phyloP scores from a whole-genome alignment of 2,329 filamentous ascomycete genomes.

The Colletotrichum sp. region DNA sequence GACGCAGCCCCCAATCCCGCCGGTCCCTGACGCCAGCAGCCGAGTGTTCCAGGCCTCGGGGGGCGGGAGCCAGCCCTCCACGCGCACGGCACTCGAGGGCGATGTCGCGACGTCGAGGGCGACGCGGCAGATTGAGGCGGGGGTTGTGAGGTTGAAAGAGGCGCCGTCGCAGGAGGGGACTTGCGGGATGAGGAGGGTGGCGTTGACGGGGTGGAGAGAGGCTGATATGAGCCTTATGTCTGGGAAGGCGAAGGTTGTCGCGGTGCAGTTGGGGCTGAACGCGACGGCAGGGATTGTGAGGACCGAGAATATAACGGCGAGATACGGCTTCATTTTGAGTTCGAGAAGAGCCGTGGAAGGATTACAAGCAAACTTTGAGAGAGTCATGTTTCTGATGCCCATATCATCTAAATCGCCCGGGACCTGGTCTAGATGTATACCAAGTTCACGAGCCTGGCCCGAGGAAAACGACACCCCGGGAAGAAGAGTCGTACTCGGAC shows the following conservation, averaged over 20 bases:
- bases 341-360: neutral
- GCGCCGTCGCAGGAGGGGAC: neutral
- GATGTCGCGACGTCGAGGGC: neutral
- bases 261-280: neutral
- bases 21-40: neutral
- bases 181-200: neutral
- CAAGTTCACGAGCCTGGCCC: too few relatives aligned
- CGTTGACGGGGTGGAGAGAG: neutral
- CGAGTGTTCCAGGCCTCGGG: neutral
- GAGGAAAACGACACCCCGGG: neutral
- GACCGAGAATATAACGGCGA: fast-evolving
- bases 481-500: neutral
- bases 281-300: fast-evolving
- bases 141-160: neutral
- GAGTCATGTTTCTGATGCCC: neutral
- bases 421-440: neutral
- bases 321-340: neutral
- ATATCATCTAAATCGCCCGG: neutral
- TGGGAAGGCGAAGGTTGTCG: neutral
- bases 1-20: neutral
- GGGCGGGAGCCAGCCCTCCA: neutral
- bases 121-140: neutral
- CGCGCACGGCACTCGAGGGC: neutral
- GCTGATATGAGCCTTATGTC: neutral
- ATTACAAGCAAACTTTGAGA: neutral